Base-by-base conservation (phyloP, 2,329 filamentous ascomycete species). In the Zymoseptoria tritici region DNA sequence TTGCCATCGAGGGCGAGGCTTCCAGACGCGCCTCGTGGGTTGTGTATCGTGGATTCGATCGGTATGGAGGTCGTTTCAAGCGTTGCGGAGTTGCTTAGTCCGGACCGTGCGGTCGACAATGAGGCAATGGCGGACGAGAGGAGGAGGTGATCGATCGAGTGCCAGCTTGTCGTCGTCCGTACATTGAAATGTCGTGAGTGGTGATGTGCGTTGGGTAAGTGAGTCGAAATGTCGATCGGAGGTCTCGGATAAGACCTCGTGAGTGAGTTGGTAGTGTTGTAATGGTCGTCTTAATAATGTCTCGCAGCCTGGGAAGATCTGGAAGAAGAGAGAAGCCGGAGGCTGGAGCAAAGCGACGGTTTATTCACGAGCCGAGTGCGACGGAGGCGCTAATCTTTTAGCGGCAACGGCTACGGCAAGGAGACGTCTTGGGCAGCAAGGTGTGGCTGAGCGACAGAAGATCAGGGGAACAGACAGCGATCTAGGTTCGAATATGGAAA, bases 1-100 rank as follows among this genome's bases (percentile, higher is more conserved):
- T 68, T 63, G 67, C 65, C 68, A 71, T 70, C 65, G 62, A 54
- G 58, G 59, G 60, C 64, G 66, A 71, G 70, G 70, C 71, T 70
- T 68, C 71, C 70, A 73, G 67, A 71, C 69, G 66, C 69, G 70
- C 70, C 70, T 69, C 61, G n/a, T 42, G 56, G 58, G 19, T 57
- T 46, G 11, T 46, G 63, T 52, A 64, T 60, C n/a, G 58, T 58
- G 58, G 57, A 58, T 63, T 59, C 56, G 59, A 52, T 22, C 20
- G 55, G 59, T 21, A 21, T 21, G 51, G 42, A 20, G 20, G 26
- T 51, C 42, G 50, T 53, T 57, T 49, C 51, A 26, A 55, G 26
- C 22, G 31, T 60, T 26, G 50, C 21, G 19, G 52, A 13, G 20
- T 29, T 49, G 20, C 59, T 60, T 69, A 71, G 62, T 62, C 59